Percentiles rank a stretch among this genome's conserved stretches.
Evolutionary conservation across 208 protist genomes (phyloP).

Genomic region (Trypanosoma mega): DNA sequence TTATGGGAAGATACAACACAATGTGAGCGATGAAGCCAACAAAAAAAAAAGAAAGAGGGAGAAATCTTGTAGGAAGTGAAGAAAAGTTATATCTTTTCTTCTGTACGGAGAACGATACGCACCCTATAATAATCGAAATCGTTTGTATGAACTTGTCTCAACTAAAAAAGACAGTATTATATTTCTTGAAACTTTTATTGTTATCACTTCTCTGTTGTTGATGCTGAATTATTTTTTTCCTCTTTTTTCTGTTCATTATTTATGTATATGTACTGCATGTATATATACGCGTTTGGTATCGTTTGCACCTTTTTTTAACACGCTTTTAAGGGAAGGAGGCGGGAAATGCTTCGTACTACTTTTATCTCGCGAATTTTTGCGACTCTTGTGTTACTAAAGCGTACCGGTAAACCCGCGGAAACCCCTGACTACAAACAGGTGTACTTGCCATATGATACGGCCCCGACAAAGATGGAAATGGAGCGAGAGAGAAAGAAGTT

Average conservation of each 20-base stretch:
- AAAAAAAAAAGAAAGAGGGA: slow-evolving; percentile 9
- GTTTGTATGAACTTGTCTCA: no score
- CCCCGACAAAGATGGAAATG: slow-evolving; percentile 75
- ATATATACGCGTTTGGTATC: no score
- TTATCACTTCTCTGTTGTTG: slow-evolving; percentile 7
- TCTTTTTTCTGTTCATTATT: slow-evolving; percentile 4
- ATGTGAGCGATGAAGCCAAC: slow-evolving; percentile 2
- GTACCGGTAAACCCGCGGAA: slow-evolving; percentile 76
- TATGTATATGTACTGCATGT: no score
- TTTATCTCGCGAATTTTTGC: slow-evolving; percentile 8
- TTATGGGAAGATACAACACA: slow-evolving; percentile 8
- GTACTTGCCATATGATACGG: slow-evolving; percentile 84
- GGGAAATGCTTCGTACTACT: slow-evolving; percentile 25
- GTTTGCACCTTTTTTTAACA: not conserved
- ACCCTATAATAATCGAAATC: no score
- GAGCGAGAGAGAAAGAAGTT: slow-evolving; percentile 77
- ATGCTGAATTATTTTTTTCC: slow-evolving; percentile 7
- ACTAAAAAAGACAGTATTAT: no score
- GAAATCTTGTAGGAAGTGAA: no score
- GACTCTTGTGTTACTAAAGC: slow-evolving; percentile 48
- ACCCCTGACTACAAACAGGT: slow-evolving; percentile 85
- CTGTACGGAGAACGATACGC: no score
- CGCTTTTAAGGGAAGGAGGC: not conserved
- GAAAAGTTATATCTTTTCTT: no score
- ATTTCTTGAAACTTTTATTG: no score